Conservation (phyloP, 148 eudicot genomes). For the Agrostemma githago region DNA sequence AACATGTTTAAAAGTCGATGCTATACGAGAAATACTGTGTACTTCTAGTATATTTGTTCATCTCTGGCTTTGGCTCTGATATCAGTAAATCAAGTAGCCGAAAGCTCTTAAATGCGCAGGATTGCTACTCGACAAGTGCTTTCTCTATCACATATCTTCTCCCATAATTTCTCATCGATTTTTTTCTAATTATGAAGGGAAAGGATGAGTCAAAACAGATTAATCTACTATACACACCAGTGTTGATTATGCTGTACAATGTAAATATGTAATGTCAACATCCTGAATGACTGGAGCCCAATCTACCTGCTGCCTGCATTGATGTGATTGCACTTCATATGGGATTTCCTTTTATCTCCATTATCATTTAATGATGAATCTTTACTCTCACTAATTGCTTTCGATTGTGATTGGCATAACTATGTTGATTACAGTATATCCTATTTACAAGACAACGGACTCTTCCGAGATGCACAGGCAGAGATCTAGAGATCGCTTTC, state of each 20-base stretch:
- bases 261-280: slow-evolving; percentile 1
- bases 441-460: slow-evolving; percentile 4
- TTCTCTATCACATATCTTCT: slow-evolving; percentile 5
- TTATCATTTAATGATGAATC: neutral
- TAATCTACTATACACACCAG: neutral
- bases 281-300: slow-evolving; percentile 16
- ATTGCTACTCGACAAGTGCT: slow-evolving; percentile 9
- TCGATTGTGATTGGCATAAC: neutral
- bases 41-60: too few species aligned
- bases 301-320: neutral
- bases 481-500: neutral
- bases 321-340: slow-evolving; percentile 21
- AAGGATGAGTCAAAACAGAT: slow-evolving; percentile 1
- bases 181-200: slow-evolving; percentile 12
- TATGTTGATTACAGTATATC: neutral
- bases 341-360: neutral
- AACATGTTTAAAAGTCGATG: too few species aligned
- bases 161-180: neutral
- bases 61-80: neutral
- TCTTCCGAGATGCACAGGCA: neutral
- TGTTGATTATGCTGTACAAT: slow-evolving; percentile 4
- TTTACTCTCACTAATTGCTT: slow-evolving; percentile 1
- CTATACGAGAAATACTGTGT: too few species aligned
- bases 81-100: neutral
- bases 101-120: slow-evolving; percentile 6